Evolutionary conservation across 805 yeast genomes (phyloP).

Genomic region (Saccharomycopsis sp.): DNA sequence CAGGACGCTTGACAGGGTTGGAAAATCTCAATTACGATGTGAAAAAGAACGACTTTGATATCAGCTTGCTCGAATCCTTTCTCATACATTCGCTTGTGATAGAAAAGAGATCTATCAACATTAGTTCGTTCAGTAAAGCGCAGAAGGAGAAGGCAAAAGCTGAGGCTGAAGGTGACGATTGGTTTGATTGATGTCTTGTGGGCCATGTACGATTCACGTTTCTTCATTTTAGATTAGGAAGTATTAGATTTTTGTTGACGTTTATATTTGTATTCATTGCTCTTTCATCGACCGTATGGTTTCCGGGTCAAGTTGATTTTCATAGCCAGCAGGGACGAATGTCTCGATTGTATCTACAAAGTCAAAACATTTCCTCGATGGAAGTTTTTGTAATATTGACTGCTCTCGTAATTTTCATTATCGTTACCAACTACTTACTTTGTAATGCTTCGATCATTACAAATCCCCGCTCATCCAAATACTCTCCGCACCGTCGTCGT

Average conservation of each 20-base stretch:
- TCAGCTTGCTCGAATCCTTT: slow-evolving; percentile 42
- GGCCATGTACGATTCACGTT: background rate
- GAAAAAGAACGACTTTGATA: slow-evolving; percentile 39
- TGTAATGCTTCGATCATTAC: too few relatives aligned
- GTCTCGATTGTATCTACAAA: too few relatives aligned
- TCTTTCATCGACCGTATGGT: too few relatives aligned
- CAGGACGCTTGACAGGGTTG: slow-evolving; percentile 60
- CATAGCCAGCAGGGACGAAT: too few relatives aligned
- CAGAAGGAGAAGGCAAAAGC: background rate
- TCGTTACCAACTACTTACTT: too few relatives aligned
- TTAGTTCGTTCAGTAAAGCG: background rate
- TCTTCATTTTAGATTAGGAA: background rate
- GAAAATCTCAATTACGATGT: slow-evolving; percentile 44
- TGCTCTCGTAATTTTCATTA: too few relatives aligned
- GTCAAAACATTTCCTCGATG: too few relatives aligned
- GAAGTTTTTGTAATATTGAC: too few relatives aligned
- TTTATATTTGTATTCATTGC: too few relatives aligned
- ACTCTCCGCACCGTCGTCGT: background rate
- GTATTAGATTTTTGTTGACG: too few relatives aligned
- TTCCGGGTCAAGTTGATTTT: too few relatives aligned
- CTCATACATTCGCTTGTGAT: slow-evolving; percentile 22
- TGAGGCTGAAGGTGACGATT: slow-evolving; percentile 1
- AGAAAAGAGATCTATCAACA: slow-evolving; percentile 5
- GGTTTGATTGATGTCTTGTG: slow-evolving; percentile 5
- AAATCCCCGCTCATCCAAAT: too few relatives aligned